These are phyloP conservation scores for Tubosaeta sp. DNA, from an alignment of 768 basidiomycete species.

Conservation along the genomic window DNA sequence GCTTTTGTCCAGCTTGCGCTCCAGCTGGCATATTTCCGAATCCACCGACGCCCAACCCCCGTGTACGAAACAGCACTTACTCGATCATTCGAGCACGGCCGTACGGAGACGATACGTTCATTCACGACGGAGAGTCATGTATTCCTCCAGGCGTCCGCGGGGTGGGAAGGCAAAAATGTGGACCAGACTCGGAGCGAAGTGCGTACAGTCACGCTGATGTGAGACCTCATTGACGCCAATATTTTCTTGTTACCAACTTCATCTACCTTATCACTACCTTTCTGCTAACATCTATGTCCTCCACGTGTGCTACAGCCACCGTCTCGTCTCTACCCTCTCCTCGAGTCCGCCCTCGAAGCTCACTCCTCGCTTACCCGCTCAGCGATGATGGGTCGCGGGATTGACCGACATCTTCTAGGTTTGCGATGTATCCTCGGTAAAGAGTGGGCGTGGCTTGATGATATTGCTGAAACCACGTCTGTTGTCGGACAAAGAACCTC, in stretches of 20 bases:
- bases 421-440: constrained; percentile 58
- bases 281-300: background rate
- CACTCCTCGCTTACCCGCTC: constrained; percentile 72
- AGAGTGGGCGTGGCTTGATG: constrained; percentile 27
- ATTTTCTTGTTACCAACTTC: background rate
- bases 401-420: constrained; percentile 90
- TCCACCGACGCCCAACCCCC: constrained; percentile 72
- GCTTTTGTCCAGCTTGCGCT: constrained; percentile 89
- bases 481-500: constrained; percentile 3
- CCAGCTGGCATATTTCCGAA: constrained; percentile 87
- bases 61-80: constrained; percentile 94
- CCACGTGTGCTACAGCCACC: constrained; percentile 4
- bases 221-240: background rate
- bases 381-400: constrained; percentile 76
- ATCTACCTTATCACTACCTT: background rate
- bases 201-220: constrained; percentile 1
- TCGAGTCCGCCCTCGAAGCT: constrained; percentile 63
- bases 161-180: constrained; percentile 13
- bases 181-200: constrained; percentile 7
- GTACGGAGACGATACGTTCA: constrained; percentile 86
- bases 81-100: constrained; percentile 77
- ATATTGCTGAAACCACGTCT: background rate
- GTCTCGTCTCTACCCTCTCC: constrained; percentile 40
- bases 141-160: constrained; percentile 36
- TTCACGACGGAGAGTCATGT: constrained; percentile 67